These are phyloP conservation scores for Dispira parvispora DNA, from an alignment of 192 early-diverging fungal species.

Conservation along the genomic window DNA sequence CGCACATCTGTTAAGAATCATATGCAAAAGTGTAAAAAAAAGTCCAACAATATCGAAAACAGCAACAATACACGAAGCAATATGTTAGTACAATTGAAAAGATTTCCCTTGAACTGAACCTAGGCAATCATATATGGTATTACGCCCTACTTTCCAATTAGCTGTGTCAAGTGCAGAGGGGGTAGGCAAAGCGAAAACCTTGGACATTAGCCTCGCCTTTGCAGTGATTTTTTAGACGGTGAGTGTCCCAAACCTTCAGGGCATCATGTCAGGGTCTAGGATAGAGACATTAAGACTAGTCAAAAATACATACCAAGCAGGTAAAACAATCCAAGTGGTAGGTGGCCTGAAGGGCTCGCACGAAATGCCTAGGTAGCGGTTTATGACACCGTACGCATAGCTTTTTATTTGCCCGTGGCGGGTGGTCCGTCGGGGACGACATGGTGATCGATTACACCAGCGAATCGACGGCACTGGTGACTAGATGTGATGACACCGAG, in stretches of 20 bases:
- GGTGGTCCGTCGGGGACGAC: background rate
- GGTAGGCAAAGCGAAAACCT: too few relatives aligned
- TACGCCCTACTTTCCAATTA: too few relatives aligned
- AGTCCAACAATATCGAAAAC: conserved; percentile 9
- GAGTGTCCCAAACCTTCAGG: background rate
- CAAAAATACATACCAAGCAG: conserved; percentile 55
- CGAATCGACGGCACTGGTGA: too few relatives aligned
- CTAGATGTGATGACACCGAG: too few relatives aligned
- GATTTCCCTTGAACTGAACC: background rate
- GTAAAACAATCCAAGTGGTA: conserved; percentile 93
- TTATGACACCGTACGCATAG: conserved; percentile 50
- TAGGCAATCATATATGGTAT: background rate
- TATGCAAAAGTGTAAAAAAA: background rate
- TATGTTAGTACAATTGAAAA: background rate
- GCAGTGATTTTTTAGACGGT: background rate
- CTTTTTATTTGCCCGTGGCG: conserved; percentile 12
- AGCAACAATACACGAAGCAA: background rate
- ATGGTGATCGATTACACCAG: background rate
- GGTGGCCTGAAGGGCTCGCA: conserved; percentile 62
- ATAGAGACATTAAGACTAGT: background rate
- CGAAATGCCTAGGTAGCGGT: conserved; percentile 72
- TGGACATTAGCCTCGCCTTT: too few relatives aligned
- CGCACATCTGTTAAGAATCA: conserved; percentile 41
- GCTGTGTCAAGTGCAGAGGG: too few relatives aligned
- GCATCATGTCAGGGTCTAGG: background rate